Conservation (phyloP, 805 yeast genomes). For the Zygosaccharomyces lentus region DNA sequence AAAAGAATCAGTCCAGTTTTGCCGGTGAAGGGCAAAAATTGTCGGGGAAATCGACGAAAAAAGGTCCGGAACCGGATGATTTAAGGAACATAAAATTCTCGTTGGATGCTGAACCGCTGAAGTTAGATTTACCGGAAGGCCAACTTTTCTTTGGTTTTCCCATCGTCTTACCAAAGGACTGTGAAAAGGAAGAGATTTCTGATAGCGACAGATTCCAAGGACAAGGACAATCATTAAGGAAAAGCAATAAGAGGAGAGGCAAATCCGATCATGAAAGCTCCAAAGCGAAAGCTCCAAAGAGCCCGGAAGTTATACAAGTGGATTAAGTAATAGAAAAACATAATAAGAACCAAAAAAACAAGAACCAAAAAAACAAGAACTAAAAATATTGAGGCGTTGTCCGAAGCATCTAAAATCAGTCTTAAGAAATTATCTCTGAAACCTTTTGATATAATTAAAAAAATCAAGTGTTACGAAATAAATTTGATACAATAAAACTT, state of each 20-base stretch:
- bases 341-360: slow-evolving; percentile 2
- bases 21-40: slow-evolving; percentile 66
- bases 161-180: slow-evolving; percentile 43
- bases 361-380: no score
- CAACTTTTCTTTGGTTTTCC: slow-evolving; percentile 95
- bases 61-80: slow-evolving; percentile 10
- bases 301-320: slow-evolving; percentile 78
- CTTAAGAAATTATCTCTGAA: no score
- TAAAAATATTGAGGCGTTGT: neutral
- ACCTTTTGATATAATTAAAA: no score
- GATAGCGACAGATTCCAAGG: slow-evolving; percentile 46
- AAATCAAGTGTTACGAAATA: neutral
- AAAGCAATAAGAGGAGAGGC: slow-evolving; percentile 65
- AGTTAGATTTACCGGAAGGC: slow-evolving; percentile 72
- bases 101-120: slow-evolving; percentile 62
- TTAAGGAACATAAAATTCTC: slow-evolving; percentile 43
- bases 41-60: slow-evolving; percentile 51
- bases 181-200: slow-evolving; percentile 32
- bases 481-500: no score
- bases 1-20: slow-evolving; percentile 36
- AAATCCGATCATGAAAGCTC: slow-evolving; percentile 47
- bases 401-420: neutral
- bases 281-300: slow-evolving; percentile 55
- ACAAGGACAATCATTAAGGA: slow-evolving; percentile 71
- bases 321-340: slow-evolving; percentile 40